A percentile compares a stretch with the other conserved stretches of the same genome.
These are phyloP conservation scores for Diaporthe ampelina DNA, from an alignment of 2,329 filamentous ascomycete genomes.

Conservation along the genomic window DNA sequence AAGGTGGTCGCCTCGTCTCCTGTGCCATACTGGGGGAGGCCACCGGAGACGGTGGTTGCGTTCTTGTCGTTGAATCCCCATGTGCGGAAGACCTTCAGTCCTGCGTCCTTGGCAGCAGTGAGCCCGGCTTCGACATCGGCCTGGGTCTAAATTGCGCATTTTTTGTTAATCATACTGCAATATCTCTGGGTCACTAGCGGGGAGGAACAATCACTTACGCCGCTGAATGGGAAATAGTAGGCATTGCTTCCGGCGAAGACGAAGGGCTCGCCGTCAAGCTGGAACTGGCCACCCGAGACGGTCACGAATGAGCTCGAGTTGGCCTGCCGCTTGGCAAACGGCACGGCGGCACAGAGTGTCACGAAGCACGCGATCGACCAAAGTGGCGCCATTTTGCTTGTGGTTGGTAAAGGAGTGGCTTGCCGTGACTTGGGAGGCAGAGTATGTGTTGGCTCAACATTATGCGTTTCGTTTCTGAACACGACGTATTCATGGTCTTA, in stretches of 20 bases:
- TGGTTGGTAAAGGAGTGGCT: background rate
- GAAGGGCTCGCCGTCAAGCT: constrained; percentile 59
- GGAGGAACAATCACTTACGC: background rate
- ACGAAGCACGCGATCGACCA: constrained; percentile 25
- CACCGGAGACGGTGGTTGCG: constrained; percentile 58
- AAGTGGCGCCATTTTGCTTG: constrained; percentile 10
- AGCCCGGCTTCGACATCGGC: constrained; percentile 61
- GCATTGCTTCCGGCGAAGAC: constrained; percentile 15
- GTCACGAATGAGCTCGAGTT: constrained; percentile 57
- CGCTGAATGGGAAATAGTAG: constrained; percentile 23
- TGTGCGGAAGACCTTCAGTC: constrained; percentile 67
- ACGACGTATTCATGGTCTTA: constrained; percentile 3
- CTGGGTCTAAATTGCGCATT: background rate
- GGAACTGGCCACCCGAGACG: constrained; percentile 63
- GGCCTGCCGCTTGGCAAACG: constrained; percentile 13
- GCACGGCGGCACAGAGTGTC: constrained; percentile 16
- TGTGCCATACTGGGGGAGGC: constrained; percentile 66
- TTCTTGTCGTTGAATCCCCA: constrained; percentile 73
- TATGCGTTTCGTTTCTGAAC: background rate
- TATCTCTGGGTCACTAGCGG: fast-evolving
- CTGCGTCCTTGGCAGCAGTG: constrained; percentile 60
- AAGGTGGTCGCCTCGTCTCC: constrained; percentile 61
- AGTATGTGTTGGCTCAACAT: background rate
- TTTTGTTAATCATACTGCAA: background rate
- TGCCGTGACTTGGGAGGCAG: background rate